A percentile compares a stretch with the other conserved stretches of the same genome.
These are phyloP conservation scores for Cercospora sp. DNA, from an alignment of 2,329 filamentous ascomycete species.

Conservation along the genomic window DNA sequence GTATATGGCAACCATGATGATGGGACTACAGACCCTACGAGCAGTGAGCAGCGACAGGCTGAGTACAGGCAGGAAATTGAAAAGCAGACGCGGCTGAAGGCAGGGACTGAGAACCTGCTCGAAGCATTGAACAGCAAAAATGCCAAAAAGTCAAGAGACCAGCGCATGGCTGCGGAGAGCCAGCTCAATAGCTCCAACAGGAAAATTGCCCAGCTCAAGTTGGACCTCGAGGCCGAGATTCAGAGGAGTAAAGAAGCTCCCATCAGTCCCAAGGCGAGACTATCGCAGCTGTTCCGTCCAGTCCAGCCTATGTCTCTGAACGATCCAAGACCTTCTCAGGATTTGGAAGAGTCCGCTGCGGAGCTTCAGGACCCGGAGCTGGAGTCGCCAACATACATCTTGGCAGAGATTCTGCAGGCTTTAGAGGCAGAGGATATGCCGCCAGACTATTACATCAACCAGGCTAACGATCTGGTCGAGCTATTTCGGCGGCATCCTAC, in stretches of 20 bases:
- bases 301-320: constrained; percentile 56
- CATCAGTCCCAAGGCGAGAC: constrained; percentile 46
- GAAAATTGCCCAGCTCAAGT: constrained; percentile 62
- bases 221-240: constrained; percentile 61
- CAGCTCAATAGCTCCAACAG: constrained; percentile 87
- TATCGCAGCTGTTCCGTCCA: constrained; percentile 59
- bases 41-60: constrained; percentile 72
- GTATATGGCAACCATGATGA: constrained; percentile 60
- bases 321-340: constrained; percentile 41
- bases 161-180: constrained; percentile 62
- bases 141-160: constrained; percentile 84
- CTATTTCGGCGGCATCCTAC: constrained; percentile 92
- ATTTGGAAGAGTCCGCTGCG: constrained; percentile 50
- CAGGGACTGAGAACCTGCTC: constrained; percentile 95
- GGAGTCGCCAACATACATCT: constrained; percentile 88
- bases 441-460: constrained; percentile 91
- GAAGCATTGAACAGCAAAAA: constrained; percentile 94
- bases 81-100: constrained; percentile 96
- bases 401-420: constrained; percentile 86
- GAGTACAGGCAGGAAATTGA: constrained; percentile 81
- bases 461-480: constrained; percentile 89
- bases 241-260: constrained; percentile 58
- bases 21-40: constrained; percentile 58
- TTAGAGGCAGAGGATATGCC: constrained; percentile 84
- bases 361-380: constrained; percentile 64